Evolutionary conservation across 1,284 basidiomycete genomes (phyloP), one percentile per base, ranked within the genome.

Genomic region (Paramarasmius palmivorus): DNA sequence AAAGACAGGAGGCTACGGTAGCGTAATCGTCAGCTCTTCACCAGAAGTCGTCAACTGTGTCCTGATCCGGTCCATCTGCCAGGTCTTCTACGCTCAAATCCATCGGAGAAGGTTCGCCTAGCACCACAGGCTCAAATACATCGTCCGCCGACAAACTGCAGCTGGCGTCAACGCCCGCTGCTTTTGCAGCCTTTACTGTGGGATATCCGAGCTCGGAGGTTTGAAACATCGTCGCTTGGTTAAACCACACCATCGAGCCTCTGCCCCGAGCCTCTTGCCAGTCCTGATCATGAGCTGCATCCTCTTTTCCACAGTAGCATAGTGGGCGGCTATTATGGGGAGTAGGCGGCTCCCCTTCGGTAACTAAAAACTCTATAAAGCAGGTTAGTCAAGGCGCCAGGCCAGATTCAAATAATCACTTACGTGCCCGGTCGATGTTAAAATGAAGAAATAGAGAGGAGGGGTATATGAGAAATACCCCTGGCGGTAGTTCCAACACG

Each of bases 201-300:
- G n/a, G 5, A 34, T 23, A 47, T 0, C 57, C 57, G 15, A 49
- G 23, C 38, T 59, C 57, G 9, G 55, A 37, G 7, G 55, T 54
- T 29, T 56, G 55, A 37, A 56, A 54, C 59, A 60, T 60, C 0
- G 54, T 46, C 8, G 59, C 56, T 34, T 58, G 57, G 32, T 42
- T 52, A n/a, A 60, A 60, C 54, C 51, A 60, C 9, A 60, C 57
- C 19, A 58, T 56, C 0, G 53, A 55, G 8, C 57, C 59, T 34
- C 57, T 19, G 5, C 54, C 54, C 3, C 38, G 20, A 4, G 48
- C 57, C 5, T 48, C 19, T 10, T 48, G 10, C 49, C 56, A 55
- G 12, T 42, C 46, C 15, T 25, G 4, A 17, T 42, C 22, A 41
- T 40, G 52, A 10, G 40, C 29, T 12, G 41, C 47, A 3, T 22